These are phyloP conservation scores for Pythium aphanidermatum DNA, from an alignment of 352 stramenopile species.

Conservation along the genomic window DNA sequence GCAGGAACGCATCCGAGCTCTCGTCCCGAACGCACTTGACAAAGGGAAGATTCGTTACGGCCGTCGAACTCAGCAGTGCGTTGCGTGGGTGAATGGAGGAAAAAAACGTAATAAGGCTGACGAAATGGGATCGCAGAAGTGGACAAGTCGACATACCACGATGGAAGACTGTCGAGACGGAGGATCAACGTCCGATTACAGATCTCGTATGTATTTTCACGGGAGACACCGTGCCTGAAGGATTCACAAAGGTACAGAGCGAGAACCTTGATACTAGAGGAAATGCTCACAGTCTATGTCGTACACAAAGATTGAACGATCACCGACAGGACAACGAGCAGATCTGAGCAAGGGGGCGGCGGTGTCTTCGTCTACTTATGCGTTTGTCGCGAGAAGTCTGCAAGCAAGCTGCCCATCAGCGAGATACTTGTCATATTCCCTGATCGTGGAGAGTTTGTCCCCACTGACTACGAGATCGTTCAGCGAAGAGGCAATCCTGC, in stretches of 20 bases:
- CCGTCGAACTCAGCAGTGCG: conserved; percentile 28
- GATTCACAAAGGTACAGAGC: conserved; percentile 66
- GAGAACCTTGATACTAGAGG: not conserved
- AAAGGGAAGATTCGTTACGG: conserved; percentile 37
- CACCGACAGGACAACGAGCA: conserved; percentile 58
- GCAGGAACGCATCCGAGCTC: conserved; percentile 38
- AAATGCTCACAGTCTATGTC: too few species aligned
- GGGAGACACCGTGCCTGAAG: conserved; percentile 57
- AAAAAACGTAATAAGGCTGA: not conserved
- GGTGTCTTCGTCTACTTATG: conserved; percentile 76
- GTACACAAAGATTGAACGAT: conserved; percentile 53
- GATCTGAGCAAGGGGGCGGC: conserved; percentile 78
- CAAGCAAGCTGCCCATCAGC: conserved; percentile 59
- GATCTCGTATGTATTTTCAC: conserved; percentile 78
- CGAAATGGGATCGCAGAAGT: not conserved
- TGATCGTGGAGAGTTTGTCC: conserved; percentile 67
- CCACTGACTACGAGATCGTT: conserved; percentile 72
- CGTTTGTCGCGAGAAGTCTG: conserved; percentile 38
- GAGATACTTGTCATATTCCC: conserved; percentile 75
- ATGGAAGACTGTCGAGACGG: conserved; percentile 43
- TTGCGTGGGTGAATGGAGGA: not conserved
- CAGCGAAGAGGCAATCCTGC: conserved; percentile 46
- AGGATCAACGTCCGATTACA: conserved; percentile 43
- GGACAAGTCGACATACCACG: conserved; percentile 16
- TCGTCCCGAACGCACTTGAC: conserved; percentile 39